A percentile compares a stretch with the other conserved stretches of the same genome.
Evolutionary conservation across 1,284 basidiomycete species (phyloP).

Genomic region (Fomitopsis schrenkii): DNA sequence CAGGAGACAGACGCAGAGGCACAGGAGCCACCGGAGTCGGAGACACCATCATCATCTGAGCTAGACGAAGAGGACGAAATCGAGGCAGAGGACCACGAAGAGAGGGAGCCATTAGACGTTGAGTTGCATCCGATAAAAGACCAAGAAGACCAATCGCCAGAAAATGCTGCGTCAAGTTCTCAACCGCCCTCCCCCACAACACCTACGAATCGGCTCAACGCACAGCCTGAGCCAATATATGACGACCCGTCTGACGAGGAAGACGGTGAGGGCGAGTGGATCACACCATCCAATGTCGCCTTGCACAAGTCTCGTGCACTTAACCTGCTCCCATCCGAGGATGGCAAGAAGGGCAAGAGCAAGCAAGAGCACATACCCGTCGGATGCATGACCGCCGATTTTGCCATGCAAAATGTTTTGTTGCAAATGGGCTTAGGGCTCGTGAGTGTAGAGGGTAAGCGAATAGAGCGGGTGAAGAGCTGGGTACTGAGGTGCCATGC

Average conservation of each 20-base stretch:
- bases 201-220: neutral
- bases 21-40: conserved; percentile 14
- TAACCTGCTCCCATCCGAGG: conserved; percentile 64
- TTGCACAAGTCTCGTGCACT: conserved; percentile 88
- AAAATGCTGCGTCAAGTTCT: neutral
- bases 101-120: conserved; percentile 41
- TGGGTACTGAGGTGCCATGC: conserved; percentile 98
- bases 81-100: conserved; percentile 9
- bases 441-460: conserved; percentile 89
- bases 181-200: conserved; percentile 2
- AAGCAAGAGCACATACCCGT: conserved; percentile 46
- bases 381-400: conserved; percentile 98
- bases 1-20: conserved; percentile 11
- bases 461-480: conserved; percentile 88
- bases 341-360: conserved; percentile 35
- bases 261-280: conserved; percentile 94
- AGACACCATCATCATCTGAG: conserved; percentile 5
- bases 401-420: conserved; percentile 98
- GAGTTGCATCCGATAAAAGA: conserved; percentile 39
- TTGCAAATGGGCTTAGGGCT: conserved; percentile 93
- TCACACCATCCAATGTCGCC: conserved; percentile 87
- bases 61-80: conserved; percentile 11
- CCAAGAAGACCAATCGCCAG: conserved; percentile 8
- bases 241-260: conserved; percentile 75
- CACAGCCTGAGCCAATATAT: conserved; percentile 36